Evolutionary conservation across 2,329 filamentous ascomycete genomes (phyloP).

Genomic region (Dothiorella sarmentorum): DNA sequence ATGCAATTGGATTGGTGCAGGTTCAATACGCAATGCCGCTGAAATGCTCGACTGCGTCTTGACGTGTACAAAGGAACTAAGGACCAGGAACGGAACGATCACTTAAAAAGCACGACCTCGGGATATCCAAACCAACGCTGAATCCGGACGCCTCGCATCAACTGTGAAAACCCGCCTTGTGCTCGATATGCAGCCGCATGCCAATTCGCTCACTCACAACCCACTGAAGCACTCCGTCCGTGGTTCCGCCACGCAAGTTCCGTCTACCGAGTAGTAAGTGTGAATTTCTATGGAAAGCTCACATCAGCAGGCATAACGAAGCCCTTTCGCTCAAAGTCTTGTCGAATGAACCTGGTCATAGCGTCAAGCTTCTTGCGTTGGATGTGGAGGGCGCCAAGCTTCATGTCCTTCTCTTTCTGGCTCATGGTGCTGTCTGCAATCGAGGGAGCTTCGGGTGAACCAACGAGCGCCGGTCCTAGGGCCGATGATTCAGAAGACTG

Average conservation of each 20-base stretch:
- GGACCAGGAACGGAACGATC: neutral
- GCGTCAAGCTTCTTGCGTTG: conserved; percentile 49
- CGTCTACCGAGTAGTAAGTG: neutral
- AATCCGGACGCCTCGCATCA: conserved; percentile 15
- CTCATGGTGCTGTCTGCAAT: conserved; percentile 37
- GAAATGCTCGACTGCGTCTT: conserved; percentile 5
- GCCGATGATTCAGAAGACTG: conserved; percentile 24
- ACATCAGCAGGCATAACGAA: conserved; percentile 47
- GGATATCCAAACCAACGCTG: conserved; percentile 17
- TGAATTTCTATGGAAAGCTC: conserved; percentile 7
- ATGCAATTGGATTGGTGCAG: neutral
- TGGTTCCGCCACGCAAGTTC: neutral
- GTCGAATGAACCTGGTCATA: conserved; percentile 42
- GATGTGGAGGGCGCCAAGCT: conserved; percentile 43
- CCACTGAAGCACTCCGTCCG: neutral
- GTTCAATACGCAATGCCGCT: neutral
- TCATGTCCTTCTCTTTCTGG: conserved; percentile 35
- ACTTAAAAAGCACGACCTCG: conserved; percentile 2
- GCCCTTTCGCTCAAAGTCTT: conserved; percentile 43
- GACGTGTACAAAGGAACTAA: neutral
- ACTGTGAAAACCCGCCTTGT: neutral
- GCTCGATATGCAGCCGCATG: neutral
- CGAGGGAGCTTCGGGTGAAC: conserved; percentile 22
- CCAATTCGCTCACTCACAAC: neutral
- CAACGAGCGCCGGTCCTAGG: neutral